Evolutionary conservation across 2,329 filamentous ascomycete species (phyloP).

Genomic region (Ceratocystis diversiconidia): DNA sequence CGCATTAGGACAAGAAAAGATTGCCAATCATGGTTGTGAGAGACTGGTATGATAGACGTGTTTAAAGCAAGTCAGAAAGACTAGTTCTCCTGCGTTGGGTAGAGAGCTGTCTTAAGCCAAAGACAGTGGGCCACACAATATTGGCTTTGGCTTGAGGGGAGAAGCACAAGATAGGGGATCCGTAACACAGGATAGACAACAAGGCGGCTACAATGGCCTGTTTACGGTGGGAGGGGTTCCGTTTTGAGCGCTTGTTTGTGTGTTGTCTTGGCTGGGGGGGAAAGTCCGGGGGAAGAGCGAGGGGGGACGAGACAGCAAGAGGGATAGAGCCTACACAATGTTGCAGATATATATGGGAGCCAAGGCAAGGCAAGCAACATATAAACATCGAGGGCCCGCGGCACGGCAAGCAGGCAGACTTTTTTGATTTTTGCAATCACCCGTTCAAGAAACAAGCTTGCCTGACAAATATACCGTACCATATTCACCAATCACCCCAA

Average conservation of each 20-base stretch:
- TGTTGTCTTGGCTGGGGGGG: not conserved
- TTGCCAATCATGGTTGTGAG: not conserved
- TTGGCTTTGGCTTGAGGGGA: not conserved
- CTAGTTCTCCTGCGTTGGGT: too few species aligned
- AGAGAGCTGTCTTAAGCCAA: too few species aligned
- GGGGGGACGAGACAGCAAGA: too few species aligned
- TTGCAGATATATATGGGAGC: not conserved
- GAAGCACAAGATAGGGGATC: not conserved
- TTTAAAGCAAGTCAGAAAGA: not conserved
- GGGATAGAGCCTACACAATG: too few species aligned
- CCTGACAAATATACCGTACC: not conserved
- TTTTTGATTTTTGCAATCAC: not conserved
- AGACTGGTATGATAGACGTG: not conserved
- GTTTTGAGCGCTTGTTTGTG: not conserved
- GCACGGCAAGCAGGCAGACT: not conserved
- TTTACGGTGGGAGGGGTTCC: not conserved
- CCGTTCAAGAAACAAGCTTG: not conserved
- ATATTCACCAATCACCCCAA: not conserved
- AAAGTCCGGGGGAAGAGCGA: not conserved
- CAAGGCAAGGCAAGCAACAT: not conserved
- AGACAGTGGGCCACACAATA: not conserved
- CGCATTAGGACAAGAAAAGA: not conserved
- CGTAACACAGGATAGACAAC: not conserved
- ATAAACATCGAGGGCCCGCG: not conserved
- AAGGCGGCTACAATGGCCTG: constrained; percentile 4